A percentile compares a stretch with the other conserved stretches of the same genome.
Conservation (phyloP, 2,329 filamentous ascomycete genomes). For the Lecanosticta acicola region DNA sequence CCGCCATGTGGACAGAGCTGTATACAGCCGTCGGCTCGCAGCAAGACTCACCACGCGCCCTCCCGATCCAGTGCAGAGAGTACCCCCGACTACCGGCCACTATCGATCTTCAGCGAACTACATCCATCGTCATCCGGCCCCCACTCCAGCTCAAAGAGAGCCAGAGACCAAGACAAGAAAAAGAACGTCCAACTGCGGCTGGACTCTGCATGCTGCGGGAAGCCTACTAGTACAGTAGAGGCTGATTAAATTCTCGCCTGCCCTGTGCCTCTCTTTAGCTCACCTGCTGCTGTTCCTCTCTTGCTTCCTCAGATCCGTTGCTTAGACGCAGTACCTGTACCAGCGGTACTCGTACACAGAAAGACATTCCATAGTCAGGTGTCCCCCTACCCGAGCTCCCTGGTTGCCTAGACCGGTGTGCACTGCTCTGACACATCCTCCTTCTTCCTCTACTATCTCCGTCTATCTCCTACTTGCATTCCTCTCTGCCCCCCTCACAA, state of each 20-base stretch:
- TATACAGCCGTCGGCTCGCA: too few relatives aligned
- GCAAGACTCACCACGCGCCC: too few relatives aligned
- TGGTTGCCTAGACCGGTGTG: not conserved
- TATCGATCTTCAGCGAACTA: too few relatives aligned
- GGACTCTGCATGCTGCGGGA: too few relatives aligned
- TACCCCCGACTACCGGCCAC: too few relatives aligned
- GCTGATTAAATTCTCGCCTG: conserved; percentile 4
- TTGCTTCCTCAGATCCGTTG: not conserved
- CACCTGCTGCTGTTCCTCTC: conserved; percentile 6
- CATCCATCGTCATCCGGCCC: conserved; percentile 2
- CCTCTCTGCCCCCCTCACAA: not conserved
- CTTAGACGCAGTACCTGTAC: not conserved
- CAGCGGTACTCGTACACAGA: not conserved
- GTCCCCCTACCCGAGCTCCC: not conserved
- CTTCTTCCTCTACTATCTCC: conserved; percentile 1
- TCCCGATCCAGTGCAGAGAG: too few relatives aligned
- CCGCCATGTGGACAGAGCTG: too few relatives aligned
- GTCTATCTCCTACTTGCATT: not conserved
- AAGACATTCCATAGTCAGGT: not conserved
- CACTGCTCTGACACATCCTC: conserved; percentile 1
- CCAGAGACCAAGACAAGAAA: not conserved
- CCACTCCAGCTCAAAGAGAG: too few relatives aligned
- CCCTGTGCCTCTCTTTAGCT: not conserved
- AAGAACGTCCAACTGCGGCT: not conserved
- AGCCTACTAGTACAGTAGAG: too few relatives aligned